Conservation (phyloP, 2,329 filamentous ascomycete genomes). For the Colletotrichum acutatum region DNA sequence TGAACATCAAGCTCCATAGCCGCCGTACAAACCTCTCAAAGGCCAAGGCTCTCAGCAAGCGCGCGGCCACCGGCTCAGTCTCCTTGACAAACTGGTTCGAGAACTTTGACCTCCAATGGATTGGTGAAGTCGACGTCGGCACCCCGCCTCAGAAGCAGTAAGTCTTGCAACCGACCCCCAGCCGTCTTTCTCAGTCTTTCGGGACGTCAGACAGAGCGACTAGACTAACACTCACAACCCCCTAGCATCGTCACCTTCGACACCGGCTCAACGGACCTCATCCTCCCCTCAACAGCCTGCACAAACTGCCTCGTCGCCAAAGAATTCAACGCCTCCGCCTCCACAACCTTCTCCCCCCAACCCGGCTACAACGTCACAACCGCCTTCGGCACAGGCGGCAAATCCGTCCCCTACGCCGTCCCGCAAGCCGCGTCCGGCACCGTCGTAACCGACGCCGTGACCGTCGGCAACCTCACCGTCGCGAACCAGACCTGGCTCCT, state of each 20-base stretch:
- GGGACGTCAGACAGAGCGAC: too few relatives aligned
- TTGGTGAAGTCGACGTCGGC: neutral
- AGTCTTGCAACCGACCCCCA: neutral
- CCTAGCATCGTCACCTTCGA: conserved; percentile 46
- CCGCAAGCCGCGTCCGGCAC: conserved; percentile 40
- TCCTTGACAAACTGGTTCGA: conserved; percentile 11
- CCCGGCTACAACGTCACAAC: conserved; percentile 36
- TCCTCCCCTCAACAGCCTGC: conserved; percentile 44
- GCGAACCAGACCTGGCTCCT: conserved; percentile 44
- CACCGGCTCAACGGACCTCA: conserved; percentile 43
- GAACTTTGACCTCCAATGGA: conserved; percentile 15
- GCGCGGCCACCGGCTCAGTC: neutral
- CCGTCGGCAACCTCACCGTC: conserved; percentile 39
- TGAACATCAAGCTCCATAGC: neutral
- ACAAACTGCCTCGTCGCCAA: conserved; percentile 39
- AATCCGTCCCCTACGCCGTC: conserved; percentile 41
- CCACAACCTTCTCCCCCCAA: conserved; percentile 41
- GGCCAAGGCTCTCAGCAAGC: neutral
- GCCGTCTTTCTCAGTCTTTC: too few relatives aligned
- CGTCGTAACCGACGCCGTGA: conserved; percentile 43
- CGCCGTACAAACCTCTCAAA: neutral
- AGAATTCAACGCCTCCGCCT: conserved; percentile 42
- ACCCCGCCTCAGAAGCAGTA: conserved; percentile 13
- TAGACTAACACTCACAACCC: neutral
- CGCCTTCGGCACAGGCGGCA: conserved; percentile 42